phyloP scores from a whole-genome alignment of 2,329 filamentous ascomycete genomes.

The Thielaviopsis cerberus region DNA sequence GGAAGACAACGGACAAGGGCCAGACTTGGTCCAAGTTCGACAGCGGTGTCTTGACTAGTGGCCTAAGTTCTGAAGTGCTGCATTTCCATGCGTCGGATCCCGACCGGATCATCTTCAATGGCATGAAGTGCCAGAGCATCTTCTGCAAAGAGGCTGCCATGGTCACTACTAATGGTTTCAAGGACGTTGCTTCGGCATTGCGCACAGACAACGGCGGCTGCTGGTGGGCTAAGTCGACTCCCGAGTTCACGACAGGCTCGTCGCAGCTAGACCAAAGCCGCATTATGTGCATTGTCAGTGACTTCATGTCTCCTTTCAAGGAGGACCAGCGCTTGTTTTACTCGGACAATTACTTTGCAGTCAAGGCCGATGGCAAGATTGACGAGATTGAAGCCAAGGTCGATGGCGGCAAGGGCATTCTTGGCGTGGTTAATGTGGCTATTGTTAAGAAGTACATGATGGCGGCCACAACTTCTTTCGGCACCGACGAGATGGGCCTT shows the following conservation, averaged over 20 bases:
- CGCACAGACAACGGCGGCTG: constrained; percentile 56
- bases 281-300: constrained; percentile 62
- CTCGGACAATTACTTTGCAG: constrained; percentile 67
- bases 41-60: constrained; percentile 37
- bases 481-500: constrained; percentile 77
- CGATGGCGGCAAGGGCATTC: constrained; percentile 52
- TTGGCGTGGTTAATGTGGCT: constrained; percentile 66
- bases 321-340: constrained; percentile 62
- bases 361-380: constrained; percentile 25
- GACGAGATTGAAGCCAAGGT: constrained; percentile 60
- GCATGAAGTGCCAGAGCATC: constrained; percentile 46
- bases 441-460: constrained; percentile 74
- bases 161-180: constrained; percentile 79
- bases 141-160: constrained; percentile 44
- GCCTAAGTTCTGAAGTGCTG: constrained; percentile 33
- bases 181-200: constrained; percentile 43
- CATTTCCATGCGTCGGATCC: constrained; percentile 70
- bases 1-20: constrained; percentile 66
- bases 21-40: constrained; percentile 63
- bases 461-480: constrained; percentile 58
- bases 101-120: constrained; percentile 71
- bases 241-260: constrained; percentile 52
- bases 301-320: constrained; percentile 49
- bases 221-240: constrained; percentile 67
- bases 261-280: constrained; percentile 48